These are phyloP conservation scores for Suillus bovinus DNA, from an alignment of 768 basidiomycete species.

Conservation along the genomic window DNA sequence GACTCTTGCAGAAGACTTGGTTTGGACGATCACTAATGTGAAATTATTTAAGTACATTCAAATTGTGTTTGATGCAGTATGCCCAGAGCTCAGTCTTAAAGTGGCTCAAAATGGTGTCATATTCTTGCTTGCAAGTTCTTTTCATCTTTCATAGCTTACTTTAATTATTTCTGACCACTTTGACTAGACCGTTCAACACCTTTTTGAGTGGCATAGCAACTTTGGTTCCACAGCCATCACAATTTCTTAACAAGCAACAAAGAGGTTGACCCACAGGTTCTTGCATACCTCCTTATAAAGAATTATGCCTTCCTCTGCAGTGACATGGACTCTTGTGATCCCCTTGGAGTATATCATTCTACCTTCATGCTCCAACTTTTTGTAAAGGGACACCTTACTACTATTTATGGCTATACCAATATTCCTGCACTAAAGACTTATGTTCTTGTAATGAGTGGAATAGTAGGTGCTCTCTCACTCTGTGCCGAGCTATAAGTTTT, in stretches of 20 bases:
- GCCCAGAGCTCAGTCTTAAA: slow-evolving; percentile 6
- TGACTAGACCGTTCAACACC: neutral
- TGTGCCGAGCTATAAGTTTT: neutral
- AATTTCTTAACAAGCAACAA: neutral
- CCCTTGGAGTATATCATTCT: neutral
- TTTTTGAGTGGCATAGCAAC: slow-evolving; percentile 7
- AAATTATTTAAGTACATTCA: slow-evolving; percentile 3
- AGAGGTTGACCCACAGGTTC: neutral
- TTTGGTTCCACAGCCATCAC: slow-evolving; percentile 9
- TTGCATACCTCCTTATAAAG: neutral
- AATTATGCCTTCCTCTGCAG: slow-evolving; percentile 6
- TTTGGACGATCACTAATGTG: slow-evolving; percentile 11
- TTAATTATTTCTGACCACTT: too few species aligned
- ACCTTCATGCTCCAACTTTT: neutral
- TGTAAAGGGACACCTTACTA: neutral
- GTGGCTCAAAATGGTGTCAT: slow-evolving; percentile 8
- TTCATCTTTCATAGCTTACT: neutral
- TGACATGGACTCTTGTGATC: neutral
- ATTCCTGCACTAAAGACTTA: slow-evolving; percentile 3
- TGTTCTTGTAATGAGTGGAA: neutral
- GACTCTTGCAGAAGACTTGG: neutral
- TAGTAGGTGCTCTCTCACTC: neutral
- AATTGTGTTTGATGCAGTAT: slow-evolving; percentile 8
- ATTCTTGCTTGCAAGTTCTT: slow-evolving; percentile 7
- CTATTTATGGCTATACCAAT: neutral